A percentile compares a stretch with the other conserved stretches of the same genome.
Evolutionary conservation across 2,329 filamentous ascomycete species (phyloP).

Genomic region (Verticillium zaregamsianum): DNA sequence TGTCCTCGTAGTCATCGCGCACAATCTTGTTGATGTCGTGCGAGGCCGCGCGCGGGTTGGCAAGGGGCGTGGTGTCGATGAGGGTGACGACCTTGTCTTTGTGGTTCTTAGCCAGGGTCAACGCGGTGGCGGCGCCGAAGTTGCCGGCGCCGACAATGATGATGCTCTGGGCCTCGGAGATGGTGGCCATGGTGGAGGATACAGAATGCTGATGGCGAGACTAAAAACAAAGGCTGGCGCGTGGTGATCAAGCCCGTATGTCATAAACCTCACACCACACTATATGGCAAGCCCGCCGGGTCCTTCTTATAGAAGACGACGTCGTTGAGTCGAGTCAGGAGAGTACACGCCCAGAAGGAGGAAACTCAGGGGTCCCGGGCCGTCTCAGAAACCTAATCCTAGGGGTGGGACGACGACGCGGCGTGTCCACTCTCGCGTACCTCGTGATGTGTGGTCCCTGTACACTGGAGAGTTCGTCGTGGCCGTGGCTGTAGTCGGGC

Average conservation of each 20-base stretch:
- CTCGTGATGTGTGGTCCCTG: neutral
- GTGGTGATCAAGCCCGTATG: neutral
- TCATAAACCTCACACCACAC: neutral
- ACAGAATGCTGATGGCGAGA: neutral
- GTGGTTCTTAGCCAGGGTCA: constrained; percentile 25
- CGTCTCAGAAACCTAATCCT: neutral
- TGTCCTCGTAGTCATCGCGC: constrained; percentile 36
- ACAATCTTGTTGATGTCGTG: constrained; percentile 45
- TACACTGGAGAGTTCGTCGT: neutral
- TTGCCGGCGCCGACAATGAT: constrained; percentile 39
- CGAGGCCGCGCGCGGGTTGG: constrained; percentile 36
- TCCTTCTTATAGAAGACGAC: neutral
- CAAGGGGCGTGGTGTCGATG: constrained; percentile 29
- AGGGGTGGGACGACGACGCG: neutral
- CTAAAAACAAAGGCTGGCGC: neutral
- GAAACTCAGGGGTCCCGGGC: neutral
- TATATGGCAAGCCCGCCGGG: neutral
- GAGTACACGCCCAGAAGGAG: neutral
- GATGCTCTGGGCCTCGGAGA: constrained; percentile 13
- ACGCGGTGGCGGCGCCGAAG: constrained; percentile 38
- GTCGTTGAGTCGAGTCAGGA: neutral
- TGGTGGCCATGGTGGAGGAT: constrained; percentile 7
- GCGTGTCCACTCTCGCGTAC: neutral
- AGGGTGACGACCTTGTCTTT: constrained; percentile 24
- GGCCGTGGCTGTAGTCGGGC: neutral